A percentile compares a stretch with the other conserved stretches of the same genome.
Conservation (phyloP, 208 protist species). For the Trypanosoma grayi region DNA sequence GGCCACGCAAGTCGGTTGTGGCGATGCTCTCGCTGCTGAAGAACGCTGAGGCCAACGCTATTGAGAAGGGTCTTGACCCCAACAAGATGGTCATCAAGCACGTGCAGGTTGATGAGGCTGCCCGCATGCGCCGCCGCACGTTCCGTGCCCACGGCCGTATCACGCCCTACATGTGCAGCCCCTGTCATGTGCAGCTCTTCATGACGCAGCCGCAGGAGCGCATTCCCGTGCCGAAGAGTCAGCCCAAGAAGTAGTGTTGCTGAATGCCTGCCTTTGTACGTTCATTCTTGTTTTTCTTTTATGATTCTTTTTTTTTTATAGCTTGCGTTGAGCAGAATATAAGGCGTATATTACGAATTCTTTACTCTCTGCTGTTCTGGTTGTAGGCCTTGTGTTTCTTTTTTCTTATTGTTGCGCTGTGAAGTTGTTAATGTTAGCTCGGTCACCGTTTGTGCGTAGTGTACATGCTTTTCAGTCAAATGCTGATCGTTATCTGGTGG, state of each 20-base stretch:
- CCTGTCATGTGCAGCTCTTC: slow-evolving; percentile 64
- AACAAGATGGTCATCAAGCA: slow-evolving; percentile 93
- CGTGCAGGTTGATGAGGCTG: slow-evolving; percentile 91
- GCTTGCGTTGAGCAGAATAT: no score
- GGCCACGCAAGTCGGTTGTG: slow-evolving; percentile 94
- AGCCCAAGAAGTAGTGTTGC: slow-evolving; percentile 89
- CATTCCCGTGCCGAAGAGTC: slow-evolving; percentile 74
- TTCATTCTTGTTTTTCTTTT: no score
- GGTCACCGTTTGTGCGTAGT: neutral
- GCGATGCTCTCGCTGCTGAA: slow-evolving; percentile 91
- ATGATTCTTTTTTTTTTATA: no score
- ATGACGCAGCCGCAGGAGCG: slow-evolving; percentile 85
- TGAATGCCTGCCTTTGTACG: no score
- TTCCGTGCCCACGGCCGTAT: slow-evolving; percentile 96
- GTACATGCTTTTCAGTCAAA: slow-evolving; percentile 9
- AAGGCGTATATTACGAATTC: no score
- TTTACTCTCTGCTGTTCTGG: no score
- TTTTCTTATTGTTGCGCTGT: no score
- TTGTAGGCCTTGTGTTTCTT: no score
- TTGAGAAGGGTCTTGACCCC: slow-evolving; percentile 90
- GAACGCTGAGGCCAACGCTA: slow-evolving; percentile 91
- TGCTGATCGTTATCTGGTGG: slow-evolving; percentile 28
- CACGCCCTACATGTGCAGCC: slow-evolving; percentile 93
- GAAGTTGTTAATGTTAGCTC: slow-evolving; percentile 24
- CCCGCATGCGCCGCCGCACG: slow-evolving; percentile 90